phyloP scores from a whole-genome alignment of 2,329 filamentous ascomycete species.

The Xylogone sp. region DNA sequence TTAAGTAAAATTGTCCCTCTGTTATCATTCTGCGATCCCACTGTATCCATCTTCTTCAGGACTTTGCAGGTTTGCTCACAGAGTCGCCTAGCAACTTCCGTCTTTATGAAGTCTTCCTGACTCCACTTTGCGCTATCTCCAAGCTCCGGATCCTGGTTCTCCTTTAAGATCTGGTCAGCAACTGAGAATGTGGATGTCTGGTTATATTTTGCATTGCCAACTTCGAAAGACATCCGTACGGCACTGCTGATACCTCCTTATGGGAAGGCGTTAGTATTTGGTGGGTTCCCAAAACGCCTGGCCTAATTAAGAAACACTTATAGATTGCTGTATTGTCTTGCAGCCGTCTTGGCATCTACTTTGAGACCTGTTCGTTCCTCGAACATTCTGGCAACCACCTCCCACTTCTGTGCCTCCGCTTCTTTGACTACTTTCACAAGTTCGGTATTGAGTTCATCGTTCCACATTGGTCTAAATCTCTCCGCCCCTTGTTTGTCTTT shows the following conservation, averaged over 20 bases:
- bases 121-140: conserved; percentile 17
- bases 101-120: conserved; percentile 2
- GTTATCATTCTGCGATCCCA: conserved; percentile 21
- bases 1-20: too few species aligned
- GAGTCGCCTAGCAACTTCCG: conserved; percentile 6
- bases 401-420: conserved; percentile 19
- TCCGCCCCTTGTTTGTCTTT: conserved; percentile 2
- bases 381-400: conserved; percentile 12
- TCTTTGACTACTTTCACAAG: conserved; percentile 14
- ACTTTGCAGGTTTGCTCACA: conserved; percentile 13
- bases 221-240: too few species aligned
- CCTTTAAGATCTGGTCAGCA: conserved; percentile 8
- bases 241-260: too few species aligned
- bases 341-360: conserved; percentile 6
- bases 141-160: conserved; percentile 16
- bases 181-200: conserved; percentile 7
- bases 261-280: too few species aligned
- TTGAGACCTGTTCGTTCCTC: conserved; percentile 9
- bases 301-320: conserved; percentile 6
- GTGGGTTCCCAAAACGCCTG: too few species aligned
- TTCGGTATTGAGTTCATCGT: conserved; percentile 11
- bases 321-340: conserved; percentile 4
- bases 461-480: conserved; percentile 3
- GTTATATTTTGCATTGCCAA: too few species aligned
- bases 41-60: conserved; percentile 20